These are phyloP conservation scores for Thermothielavioides terrestris DNA, from an alignment of 495 filamentous ascomycete genomes.

Conservation along the genomic window DNA sequence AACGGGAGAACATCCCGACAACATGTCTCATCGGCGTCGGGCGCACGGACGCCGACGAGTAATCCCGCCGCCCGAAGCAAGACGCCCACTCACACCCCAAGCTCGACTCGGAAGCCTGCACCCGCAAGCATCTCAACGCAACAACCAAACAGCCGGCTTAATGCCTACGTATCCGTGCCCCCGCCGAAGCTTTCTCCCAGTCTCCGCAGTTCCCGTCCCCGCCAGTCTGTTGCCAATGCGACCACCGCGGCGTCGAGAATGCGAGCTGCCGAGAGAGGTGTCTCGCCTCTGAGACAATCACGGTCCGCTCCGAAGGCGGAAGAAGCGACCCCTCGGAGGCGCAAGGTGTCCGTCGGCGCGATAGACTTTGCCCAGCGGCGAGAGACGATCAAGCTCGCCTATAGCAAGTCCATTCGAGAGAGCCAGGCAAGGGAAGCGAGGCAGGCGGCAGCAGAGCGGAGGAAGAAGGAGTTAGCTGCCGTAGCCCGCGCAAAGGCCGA, in stretches of 20 bases:
- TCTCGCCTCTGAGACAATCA: conserved; percentile 29
- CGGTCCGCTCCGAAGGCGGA: conserved; percentile 29
- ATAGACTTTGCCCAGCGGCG: conserved; percentile 73
- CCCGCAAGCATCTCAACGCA: conserved; percentile 23
- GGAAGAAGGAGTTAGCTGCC: conserved; percentile 33
- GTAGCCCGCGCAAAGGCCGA: conserved; percentile 27
- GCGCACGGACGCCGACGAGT: conserved; percentile 29
- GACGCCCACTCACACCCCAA: conserved; percentile 28
- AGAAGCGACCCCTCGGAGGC: conserved; percentile 30
- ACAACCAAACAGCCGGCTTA: conserved; percentile 35
- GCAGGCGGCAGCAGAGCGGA: conserved; percentile 34
- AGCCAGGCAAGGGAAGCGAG: conserved; percentile 52
- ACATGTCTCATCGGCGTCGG: conserved; percentile 11
- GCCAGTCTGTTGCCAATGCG: conserved; percentile 71
- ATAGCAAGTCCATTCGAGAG: conserved; percentile 66
- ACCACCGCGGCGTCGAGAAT: conserved; percentile 57
- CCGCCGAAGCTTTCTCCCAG: conserved; percentile 53
- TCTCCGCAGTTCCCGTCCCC: conserved; percentile 70
- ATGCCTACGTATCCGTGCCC: conserved; percentile 44
- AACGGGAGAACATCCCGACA: conserved; percentile 36
- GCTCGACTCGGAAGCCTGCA: conserved; percentile 24
- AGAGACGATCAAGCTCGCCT: conserved; percentile 69
- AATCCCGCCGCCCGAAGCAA: conserved; percentile 25
- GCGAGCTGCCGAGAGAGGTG: conserved; percentile 36
- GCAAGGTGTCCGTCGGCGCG: conserved; percentile 49